Conservation (phyloP, 768 basidiomycete species). For the Fomitopsis pulvina region DNA sequence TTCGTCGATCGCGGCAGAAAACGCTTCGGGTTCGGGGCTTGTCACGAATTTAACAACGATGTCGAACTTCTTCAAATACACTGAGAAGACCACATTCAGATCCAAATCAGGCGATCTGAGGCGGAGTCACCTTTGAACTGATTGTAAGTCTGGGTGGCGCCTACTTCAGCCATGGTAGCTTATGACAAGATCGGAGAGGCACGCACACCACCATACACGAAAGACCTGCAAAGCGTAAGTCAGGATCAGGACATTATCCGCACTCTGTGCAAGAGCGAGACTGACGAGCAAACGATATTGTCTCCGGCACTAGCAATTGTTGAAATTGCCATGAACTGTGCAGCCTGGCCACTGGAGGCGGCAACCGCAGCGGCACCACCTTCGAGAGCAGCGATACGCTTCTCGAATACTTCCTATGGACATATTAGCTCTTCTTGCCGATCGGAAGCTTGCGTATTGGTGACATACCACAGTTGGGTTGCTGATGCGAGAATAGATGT, state of each 20-base stretch:
- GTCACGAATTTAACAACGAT: constrained; percentile 61
- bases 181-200: not conserved
- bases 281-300: constrained; percentile 71
- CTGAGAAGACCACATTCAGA: constrained; percentile 22
- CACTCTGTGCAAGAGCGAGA: constrained; percentile 8
- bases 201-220: constrained; percentile 63
- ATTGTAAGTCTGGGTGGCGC: constrained; percentile 47
- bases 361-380: constrained; percentile 74
- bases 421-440: not conserved
- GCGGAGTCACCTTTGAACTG: constrained; percentile 53
- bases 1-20: constrained; percentile 64
- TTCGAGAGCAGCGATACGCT: constrained; percentile 75
- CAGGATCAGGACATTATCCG: not conserved
- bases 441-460: not conserved
- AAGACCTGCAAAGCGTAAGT: constrained; percentile 33
- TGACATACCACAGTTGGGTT: constrained; percentile 59
- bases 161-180: not conserved
- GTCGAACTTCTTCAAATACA: constrained; percentile 62
- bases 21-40: constrained; percentile 46
- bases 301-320: constrained; percentile 60
- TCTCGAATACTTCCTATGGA: constrained; percentile 67
- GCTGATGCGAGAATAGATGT: constrained; percentile 62
- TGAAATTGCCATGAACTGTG: constrained; percentile 67
- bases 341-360: constrained; percentile 66
- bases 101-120: not conserved